Percentiles rank a stretch among this genome's conserved stretches.
Conservation (phyloP, 768 basidiomycete species). For the Mycena crocata region DNA sequence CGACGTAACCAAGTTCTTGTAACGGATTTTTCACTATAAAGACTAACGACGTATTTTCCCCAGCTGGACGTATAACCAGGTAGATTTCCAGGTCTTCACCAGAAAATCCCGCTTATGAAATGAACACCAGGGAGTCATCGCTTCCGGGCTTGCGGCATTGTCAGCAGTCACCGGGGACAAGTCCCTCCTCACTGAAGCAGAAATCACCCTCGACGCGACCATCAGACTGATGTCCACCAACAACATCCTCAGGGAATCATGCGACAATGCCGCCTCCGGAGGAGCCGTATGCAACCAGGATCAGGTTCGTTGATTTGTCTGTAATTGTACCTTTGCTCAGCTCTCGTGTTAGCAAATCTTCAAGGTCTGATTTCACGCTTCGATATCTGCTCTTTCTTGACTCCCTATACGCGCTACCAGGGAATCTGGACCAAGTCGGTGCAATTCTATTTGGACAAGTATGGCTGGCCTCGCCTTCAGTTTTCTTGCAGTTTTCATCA, state of each 20-base stretch:
- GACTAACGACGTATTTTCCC: too few species aligned
- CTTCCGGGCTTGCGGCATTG: slow-evolving; percentile 63
- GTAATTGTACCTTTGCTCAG: not conserved
- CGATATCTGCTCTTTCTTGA: not conserved
- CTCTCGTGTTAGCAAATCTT: slow-evolving; percentile 52
- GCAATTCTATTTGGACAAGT: too few species aligned
- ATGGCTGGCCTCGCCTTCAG: not conserved
- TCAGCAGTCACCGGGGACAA: slow-evolving; percentile 52
- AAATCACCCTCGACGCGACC: slow-evolving; percentile 65
- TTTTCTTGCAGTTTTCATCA: slow-evolving; percentile 47
- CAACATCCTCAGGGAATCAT: slow-evolving; percentile 62
- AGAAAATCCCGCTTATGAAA: not conserved
- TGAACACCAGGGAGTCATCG: slow-evolving; percentile 59
- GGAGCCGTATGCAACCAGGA: slow-evolving; percentile 57
- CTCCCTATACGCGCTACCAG: slow-evolving; percentile 36
- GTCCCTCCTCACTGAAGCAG: slow-evolving; percentile 57
- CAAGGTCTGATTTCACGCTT: slow-evolving; percentile 44
- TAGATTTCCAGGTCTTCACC: slow-evolving; percentile 26
- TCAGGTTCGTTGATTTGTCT: slow-evolving; percentile 46
- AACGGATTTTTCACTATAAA: too few species aligned
- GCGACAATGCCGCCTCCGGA: slow-evolving; percentile 57
- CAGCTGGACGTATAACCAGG: slow-evolving; percentile 75
- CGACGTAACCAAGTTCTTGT: too few species aligned
- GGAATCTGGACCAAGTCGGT: slow-evolving; percentile 61
- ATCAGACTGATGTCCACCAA: slow-evolving; percentile 52